Percentiles rank a stretch among this genome's conserved stretches.
phyloP scores from a whole-genome alignment of 495 filamentous ascomycete genomes.

The Hypoxylon intermedium region DNA sequence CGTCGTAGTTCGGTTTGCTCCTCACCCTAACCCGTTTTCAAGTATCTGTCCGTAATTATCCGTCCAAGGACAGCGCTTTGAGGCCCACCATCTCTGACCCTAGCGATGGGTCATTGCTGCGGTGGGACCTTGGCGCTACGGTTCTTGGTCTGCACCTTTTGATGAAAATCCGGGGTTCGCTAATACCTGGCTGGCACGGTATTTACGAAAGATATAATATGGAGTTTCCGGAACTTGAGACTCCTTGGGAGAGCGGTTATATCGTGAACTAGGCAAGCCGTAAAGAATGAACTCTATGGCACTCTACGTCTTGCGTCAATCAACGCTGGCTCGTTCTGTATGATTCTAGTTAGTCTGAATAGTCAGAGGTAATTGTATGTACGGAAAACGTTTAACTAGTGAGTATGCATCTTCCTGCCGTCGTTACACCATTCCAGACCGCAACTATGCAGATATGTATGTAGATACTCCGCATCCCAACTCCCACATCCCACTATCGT shows the following conservation, averaged over 20 bases:
- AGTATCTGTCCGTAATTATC: conserved; percentile 32
- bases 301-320: background rate
- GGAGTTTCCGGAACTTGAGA: conserved; percentile 25
- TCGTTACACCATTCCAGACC: conserved; percentile 4
- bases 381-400: too few species aligned
- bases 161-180: conserved; percentile 40
- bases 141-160: conserved; percentile 32
- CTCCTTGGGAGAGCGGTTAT: conserved; percentile 24
- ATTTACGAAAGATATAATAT: conserved; percentile 23
- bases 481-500: conserved; percentile 1
- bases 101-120: conserved; percentile 30
- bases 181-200: conserved; percentile 34
- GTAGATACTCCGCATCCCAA: conserved; percentile 30
- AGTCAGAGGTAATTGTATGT: background rate
- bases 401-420: too few species aligned
- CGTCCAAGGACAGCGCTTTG: conserved; percentile 34
- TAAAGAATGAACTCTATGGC: background rate
- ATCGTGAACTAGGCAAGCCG: conserved; percentile 6
- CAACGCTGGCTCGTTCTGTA: background rate
- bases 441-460: background rate
- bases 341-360: background rate
- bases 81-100: conserved; percentile 31
- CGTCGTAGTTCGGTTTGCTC: conserved; percentile 2
- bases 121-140: conserved; percentile 35
- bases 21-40: conserved; percentile 4